Percentiles rank a stretch among this genome's conserved stretches.
Evolutionary conservation across 2,329 filamentous ascomycete species (phyloP).

Genomic region (Clarireedia paspali): DNA sequence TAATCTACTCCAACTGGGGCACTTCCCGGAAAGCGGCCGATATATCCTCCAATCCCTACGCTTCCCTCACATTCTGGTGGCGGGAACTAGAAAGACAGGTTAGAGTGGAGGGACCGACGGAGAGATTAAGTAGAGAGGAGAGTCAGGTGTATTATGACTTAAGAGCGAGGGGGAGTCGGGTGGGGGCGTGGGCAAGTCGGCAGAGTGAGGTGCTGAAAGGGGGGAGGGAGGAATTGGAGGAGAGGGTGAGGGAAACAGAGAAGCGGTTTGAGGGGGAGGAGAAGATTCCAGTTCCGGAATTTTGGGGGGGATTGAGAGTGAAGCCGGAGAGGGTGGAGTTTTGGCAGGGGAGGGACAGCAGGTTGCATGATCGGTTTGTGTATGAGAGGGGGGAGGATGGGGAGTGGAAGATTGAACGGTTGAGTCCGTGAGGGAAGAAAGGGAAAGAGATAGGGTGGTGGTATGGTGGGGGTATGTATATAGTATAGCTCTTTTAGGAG

Average conservation of each 20-base stretch:
- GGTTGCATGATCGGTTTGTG: constrained; percentile 88
- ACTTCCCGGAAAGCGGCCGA: constrained; percentile 65
- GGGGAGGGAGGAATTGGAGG: constrained; percentile 67
- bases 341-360: constrained; percentile 85
- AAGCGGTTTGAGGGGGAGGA: constrained; percentile 66
- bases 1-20: constrained; percentile 89
- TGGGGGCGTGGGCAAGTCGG: constrained; percentile 89
- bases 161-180: constrained; percentile 67
- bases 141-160: constrained; percentile 63
- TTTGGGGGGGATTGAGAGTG: constrained; percentile 89
- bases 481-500: no score
- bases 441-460: no score
- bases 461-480: no score
- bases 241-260: constrained; percentile 70
- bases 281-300: constrained; percentile 80
- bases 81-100: constrained; percentile 80
- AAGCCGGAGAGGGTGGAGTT: constrained; percentile 87
- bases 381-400: constrained; percentile 57
- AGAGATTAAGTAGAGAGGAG: constrained; percentile 61
- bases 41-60: constrained; percentile 65
- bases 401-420: constrained; percentile 61
- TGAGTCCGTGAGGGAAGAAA: constrained; percentile 52
- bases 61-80: constrained; percentile 88
- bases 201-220: constrained; percentile 75
- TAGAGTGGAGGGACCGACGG: constrained; percentile 71